Percentiles rank a stretch among this genome's conserved stretches.
phyloP scores from a whole-genome alignment of 1,139 yeast species.

The Sugiyamaella grinbergsii region DNA sequence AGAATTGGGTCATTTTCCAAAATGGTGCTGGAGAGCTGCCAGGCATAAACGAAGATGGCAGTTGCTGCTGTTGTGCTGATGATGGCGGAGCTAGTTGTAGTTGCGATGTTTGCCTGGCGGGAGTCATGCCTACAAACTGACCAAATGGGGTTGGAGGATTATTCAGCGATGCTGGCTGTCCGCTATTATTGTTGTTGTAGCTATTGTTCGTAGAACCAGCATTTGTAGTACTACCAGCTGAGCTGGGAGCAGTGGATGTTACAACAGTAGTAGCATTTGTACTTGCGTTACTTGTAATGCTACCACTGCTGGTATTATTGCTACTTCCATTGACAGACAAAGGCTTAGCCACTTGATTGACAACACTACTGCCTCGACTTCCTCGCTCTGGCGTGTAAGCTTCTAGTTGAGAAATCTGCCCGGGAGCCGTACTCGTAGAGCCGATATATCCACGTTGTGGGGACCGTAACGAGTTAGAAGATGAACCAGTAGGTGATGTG shows the following conservation, averaged over 20 bases:
- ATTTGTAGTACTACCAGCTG: constrained; percentile 12
- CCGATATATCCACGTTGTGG: constrained; percentile 49
- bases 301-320: constrained; percentile 4
- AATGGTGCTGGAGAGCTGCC: constrained; percentile 47
- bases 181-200: constrained; percentile 3
- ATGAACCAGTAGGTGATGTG: constrained; percentile 35
- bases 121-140: constrained; percentile 28
- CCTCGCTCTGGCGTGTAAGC: constrained; percentile 87
- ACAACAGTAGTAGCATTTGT: not conserved
- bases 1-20: constrained; percentile 47
- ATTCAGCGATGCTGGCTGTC: constrained; percentile 17
- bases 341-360: constrained; percentile 6
- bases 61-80: constrained; percentile 45
- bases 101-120: constrained; percentile 35
- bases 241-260: not conserved
- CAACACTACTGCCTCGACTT: constrained; percentile 15
- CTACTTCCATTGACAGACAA: not conserved
- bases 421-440: constrained; percentile 1
- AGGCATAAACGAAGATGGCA: constrained; percentile 47
- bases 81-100: constrained; percentile 46
- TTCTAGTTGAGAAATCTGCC: constrained; percentile 53
- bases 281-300: not conserved
- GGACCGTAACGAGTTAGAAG: constrained; percentile 31
- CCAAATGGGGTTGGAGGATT: constrained; percentile 11
- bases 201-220: constrained; percentile 7